Percentiles rank a stretch among this genome's conserved stretches.
Evolutionary conservation across 768 basidiomycete genomes (phyloP).

Genomic region (Lentinus brumalis): DNA sequence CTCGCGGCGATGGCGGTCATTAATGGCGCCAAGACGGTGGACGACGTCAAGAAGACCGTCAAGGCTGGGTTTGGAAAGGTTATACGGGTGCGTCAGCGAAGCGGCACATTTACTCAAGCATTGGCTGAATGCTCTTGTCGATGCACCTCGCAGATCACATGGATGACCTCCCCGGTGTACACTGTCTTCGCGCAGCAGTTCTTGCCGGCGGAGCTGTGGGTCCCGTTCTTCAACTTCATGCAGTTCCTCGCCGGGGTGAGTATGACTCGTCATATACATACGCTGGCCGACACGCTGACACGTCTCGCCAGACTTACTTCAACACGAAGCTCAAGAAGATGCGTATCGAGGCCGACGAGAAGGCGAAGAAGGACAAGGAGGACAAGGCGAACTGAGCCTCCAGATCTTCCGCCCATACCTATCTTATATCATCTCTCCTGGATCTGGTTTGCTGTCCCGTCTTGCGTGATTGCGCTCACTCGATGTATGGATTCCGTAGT

Average conservation of each 20-base stretch:
- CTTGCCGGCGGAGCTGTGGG: constrained; percentile 84
- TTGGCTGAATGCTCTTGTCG: not conserved
- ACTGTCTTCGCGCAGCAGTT: constrained; percentile 79
- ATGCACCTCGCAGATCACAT: constrained; percentile 59
- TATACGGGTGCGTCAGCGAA: constrained; percentile 53
- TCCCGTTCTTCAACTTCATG: constrained; percentile 81
- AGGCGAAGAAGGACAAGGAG: constrained; percentile 51
- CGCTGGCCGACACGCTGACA: constrained; percentile 1
- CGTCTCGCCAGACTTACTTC: constrained; percentile 59
- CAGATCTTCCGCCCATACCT: not conserved
- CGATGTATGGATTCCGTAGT: constrained; percentile 6
- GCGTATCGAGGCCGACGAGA: constrained; percentile 46
- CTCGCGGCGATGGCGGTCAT: constrained; percentile 84
- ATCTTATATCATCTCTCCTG: not conserved
- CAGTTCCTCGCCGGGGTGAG: constrained; percentile 78
- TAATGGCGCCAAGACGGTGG: constrained; percentile 69
- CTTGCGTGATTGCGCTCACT: not conserved
- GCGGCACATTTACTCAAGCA: not conserved
- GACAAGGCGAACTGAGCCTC: constrained; percentile 30
- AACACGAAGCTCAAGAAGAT: constrained; percentile 72
- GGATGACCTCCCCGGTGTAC: constrained; percentile 77
- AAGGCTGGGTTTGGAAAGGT: constrained; percentile 74
- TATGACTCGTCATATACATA: constrained; percentile 9
- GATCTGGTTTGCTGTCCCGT: not conserved
- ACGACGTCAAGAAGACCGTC: constrained; percentile 67